Evolutionary conservation across 139 green algal genomes (phyloP).

Genomic region (Chlorella sp.): DNA sequence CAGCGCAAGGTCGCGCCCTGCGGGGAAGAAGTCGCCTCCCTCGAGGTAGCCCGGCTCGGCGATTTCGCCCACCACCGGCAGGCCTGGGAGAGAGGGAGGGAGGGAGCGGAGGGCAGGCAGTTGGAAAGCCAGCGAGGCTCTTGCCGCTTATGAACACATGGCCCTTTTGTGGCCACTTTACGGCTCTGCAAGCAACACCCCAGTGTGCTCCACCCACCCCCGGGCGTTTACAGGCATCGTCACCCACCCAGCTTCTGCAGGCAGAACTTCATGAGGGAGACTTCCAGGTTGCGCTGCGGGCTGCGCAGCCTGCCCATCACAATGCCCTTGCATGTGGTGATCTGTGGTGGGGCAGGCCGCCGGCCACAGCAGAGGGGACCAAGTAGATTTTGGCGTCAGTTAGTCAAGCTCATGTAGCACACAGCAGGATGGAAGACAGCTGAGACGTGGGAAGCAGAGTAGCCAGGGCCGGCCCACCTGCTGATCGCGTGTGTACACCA

Average conservation of each 20-base stretch:
- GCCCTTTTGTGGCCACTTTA: too few species aligned
- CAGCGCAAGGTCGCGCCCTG: conserved; percentile 76
- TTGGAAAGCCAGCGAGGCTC: too few species aligned
- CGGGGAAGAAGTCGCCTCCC: conserved; percentile 95
- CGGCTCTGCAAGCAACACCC: background rate
- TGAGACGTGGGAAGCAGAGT: too few species aligned
- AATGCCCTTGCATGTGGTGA: conserved; percentile 91
- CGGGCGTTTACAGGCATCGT: background rate
- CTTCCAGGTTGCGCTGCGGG: conserved; percentile 85
- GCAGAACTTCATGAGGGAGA: conserved; percentile 92
- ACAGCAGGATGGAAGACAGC: too few species aligned
- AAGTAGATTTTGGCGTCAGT: too few species aligned
- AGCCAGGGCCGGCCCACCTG: conserved; percentile 49
- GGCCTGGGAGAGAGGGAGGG: conserved; percentile 52
- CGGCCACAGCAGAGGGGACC: too few species aligned
- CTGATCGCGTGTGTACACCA: conserved; percentile 97
- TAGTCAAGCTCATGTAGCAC: too few species aligned
- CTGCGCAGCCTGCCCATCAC: conserved; percentile 90
- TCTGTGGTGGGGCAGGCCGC: conserved; percentile 22
- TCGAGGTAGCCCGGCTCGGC: conserved; percentile 86
- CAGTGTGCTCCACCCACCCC: too few species aligned
- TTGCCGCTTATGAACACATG: too few species aligned
- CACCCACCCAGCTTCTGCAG: conserved; percentile 87
- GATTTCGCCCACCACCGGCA: conserved; percentile 84
- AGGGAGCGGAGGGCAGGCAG: too few species aligned